Conservation (phyloP, 495 filamentous ascomycete genomes). For the Penicillium paradoxum region DNA sequence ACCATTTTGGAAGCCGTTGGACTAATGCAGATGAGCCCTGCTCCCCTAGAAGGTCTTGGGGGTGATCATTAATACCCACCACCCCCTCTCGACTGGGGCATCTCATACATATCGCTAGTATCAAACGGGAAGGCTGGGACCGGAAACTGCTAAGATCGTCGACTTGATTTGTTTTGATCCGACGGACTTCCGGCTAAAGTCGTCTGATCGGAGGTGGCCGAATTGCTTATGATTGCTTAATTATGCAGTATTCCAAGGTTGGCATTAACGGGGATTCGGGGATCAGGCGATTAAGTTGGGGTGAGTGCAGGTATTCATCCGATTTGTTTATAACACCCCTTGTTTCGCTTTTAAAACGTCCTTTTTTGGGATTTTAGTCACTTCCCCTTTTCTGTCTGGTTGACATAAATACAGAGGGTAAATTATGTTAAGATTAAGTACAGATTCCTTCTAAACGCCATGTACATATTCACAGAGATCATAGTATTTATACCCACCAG, state of each 20-base stretch:
- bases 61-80: not conserved
- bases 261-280: too few species aligned
- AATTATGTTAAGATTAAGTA: too few species aligned
- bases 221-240: not conserved
- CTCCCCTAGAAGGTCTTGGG: not conserved
- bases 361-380: too few species aligned
- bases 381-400: too few species aligned
- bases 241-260: not conserved
- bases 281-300: too few species aligned
- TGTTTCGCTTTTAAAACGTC: too few species aligned
- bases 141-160: slow-evolving; percentile 1
- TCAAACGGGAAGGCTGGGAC: slow-evolving; percentile 2
- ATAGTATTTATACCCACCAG: not conserved
- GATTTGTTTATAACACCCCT: too few species aligned
- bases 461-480: too few species aligned
- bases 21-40: not conserved
- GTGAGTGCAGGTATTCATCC: too few species aligned
- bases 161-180: not conserved
- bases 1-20: not conserved
- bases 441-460: too few species aligned
- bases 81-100: slow-evolving; percentile 6
- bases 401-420: too few species aligned
- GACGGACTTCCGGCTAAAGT: not conserved
- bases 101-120: slow-evolving; percentile 6
- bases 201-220: not conserved